Percentiles rank a stretch among this genome's conserved stretches.
Conservation (phyloP, 371 early-diverging fungal genomes). For the Mortierella sp. region DNA sequence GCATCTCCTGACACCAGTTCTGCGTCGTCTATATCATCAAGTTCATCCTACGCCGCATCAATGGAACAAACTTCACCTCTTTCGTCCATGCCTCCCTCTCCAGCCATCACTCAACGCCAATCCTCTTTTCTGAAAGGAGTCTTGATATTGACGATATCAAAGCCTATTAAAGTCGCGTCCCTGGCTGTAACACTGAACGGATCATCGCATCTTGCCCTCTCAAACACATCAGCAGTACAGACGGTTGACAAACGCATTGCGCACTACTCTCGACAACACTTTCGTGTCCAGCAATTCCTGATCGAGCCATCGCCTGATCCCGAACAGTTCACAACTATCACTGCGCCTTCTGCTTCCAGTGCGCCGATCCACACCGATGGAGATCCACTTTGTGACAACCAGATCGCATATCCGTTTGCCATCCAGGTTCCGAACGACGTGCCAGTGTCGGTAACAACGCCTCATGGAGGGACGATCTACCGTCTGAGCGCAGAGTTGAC, state of each 20-base stretch:
- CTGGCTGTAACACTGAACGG: slow-evolving; percentile 17
- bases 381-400: slow-evolving; percentile 3
- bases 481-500: slow-evolving; percentile 15
- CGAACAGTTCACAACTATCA: slow-evolving; percentile 7
- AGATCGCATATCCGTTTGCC: slow-evolving; percentile 20
- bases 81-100: no score
- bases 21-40: not conserved
- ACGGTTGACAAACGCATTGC: slow-evolving; percentile 3
- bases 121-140: slow-evolving; percentile 9
- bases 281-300: slow-evolving; percentile 17
- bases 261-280: slow-evolving; percentile 20
- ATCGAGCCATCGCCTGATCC: slow-evolving; percentile 22
- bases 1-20: not conserved
- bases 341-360: not conserved
- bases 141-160: slow-evolving; percentile 14
- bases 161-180: slow-evolving; percentile 20
- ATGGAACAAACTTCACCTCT: no score
- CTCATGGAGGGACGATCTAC: slow-evolving; percentile 26
- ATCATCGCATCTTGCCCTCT: slow-evolving; percentile 14
- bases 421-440: slow-evolving; percentile 20
- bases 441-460: slow-evolving; percentile 20
- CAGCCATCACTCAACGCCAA: no score
- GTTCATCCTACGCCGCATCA: no score
- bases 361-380: not conserved
- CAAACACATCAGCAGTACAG: not conserved